Evolutionary conservation across 2,329 filamentous ascomycete species (phyloP), one percentile per base, ranked within the genome.

Genomic region (Xylariaceae sp.): DNA sequence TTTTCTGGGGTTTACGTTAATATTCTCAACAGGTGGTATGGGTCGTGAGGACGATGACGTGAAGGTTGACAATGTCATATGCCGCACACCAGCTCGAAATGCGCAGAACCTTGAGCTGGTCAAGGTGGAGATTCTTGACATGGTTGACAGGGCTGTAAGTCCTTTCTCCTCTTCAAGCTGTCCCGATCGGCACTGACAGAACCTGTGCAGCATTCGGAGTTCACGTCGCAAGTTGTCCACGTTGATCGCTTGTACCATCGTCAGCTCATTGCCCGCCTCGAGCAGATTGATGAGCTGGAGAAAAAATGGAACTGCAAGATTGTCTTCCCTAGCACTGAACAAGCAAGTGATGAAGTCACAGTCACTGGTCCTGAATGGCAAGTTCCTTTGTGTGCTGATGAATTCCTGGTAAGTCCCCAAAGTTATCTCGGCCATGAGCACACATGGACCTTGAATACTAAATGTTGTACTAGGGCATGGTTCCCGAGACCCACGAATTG

Each of bases 271-370:
- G 79, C 87, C 45, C 88, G 90, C 45, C 83, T 97, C 50, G 73
- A 79, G 34, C 88, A 96, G 59, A 89, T 98, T 43, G 91, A 97
- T 52, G 88, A 93, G 54, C 76, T 98, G 38, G 93, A 98, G 72
- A 94, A 95, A 75, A 96, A 95, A 69, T 97, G 90, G 85, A 97
- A 97, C 65, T 98, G 93, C 82, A 97, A 97, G 73, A 94, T 98
- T 60, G 87, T 89, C 54, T 98, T 98, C 62, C 93, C 93, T 7
- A 95, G 90, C 68, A 97, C 93, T 9, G 93, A 98, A 64, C 87
- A 94, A 66, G 93, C 93, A 17, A 97, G 91, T 62, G 93, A 98
- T 59, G 86, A 94, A 59, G 89, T 98, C 39, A 94, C 86, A 15
- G 89, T 98, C 44, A 95, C 89, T 47, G 93, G 93, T 4, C 93